Base-by-base conservation (phyloP, 2,329 filamentous ascomycete species). In the Aspergillus brunneoviolaceus region DNA sequence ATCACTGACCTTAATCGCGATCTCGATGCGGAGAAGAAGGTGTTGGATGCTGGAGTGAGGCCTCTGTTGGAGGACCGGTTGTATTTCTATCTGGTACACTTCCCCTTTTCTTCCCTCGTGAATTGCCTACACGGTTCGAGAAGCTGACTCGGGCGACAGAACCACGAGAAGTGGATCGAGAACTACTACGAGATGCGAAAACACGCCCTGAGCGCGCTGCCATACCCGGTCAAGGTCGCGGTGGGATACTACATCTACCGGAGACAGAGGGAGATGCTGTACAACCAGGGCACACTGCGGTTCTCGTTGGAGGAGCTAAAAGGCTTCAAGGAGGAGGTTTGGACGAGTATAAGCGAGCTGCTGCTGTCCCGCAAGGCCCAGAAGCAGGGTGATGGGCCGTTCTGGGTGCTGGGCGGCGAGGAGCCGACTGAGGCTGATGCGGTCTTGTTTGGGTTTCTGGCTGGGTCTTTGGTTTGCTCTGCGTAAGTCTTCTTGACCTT, bases 181-280 rank as follows among this genome's bases (percentile, higher is more conserved):
- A 87, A 88, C 68, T 88, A 84, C 74, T 80, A 84, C 60, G 71
- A 74, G 14, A 87, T 87, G 84, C 82, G 85, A 16, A 79, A 80
- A 54, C 73, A 82, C 42, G 73, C 80, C 0, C 74, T 89, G 6
- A 72, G 68, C 10, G 57, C 78, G 0, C 62, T 87, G 1, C 82
- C 85, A 0, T 88, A 81, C 67, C 82, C 81, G 0, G 42, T 85
- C 0, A 82, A 80, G 12, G 61, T 82, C 0, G 2, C 86, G 1
- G 68, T 88, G 7, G 86, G 85, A 0, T 65, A 76, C 16, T 50
- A 88, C 0, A 74, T 78, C 4, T 80, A 84, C 64, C 78, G 81
- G 19, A 75, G 70, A 16, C 75, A 73, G 10, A 68, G 70, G 1
- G 68, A 72, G 2, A 82, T 74, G n/a, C 70, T 88, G 1, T 68